Evolutionary conservation across 1,139 yeast species (phyloP), one percentile per base, ranked within the genome.

Genomic region (Candida sanyaensis): DNA sequence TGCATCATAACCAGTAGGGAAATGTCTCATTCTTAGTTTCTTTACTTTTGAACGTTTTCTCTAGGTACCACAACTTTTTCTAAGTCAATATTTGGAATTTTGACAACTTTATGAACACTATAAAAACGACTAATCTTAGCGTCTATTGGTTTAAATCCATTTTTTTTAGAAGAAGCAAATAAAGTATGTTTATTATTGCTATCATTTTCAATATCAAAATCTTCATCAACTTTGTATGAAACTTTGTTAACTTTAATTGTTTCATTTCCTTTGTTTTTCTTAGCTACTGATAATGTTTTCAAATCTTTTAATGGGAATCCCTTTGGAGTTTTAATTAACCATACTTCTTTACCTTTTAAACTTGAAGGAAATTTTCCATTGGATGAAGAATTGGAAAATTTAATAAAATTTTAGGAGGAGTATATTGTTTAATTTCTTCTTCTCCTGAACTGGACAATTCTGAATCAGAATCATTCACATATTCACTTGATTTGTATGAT

Each of bases 1-100:
- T 2, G 82, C 78, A 11, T 79, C 78, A 61, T 88, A 88, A 2
- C 96, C 96, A n/a, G 95, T 85, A 30, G 96, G 88, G 64, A 81
- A 86, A 62, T 87, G 91, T 69, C 92, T 80, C 83, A 84, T 80
- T 60, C 83, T 74, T 61, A 88, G 72, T 47, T 80, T 78, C 17
- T 71, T 71, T 40, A 81, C 75, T 61, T 83, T 47, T 77, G 77
- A 6, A 88, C 93, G 54, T 82, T 75, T 41, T 77, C 69, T 65
- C 93, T 79, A 37, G 83, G 82, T 36, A 68, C 68, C 43, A 73
- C 75, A 24, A 78, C 88, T 48, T 75, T 69, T 5, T 71, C 73
- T 50, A 69, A 73, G 56, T 86, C 75, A 45, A 88, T 84, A 23
- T 70, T 71, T 6, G 96, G 96, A 40, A 88, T 80, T 8, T 59